These are phyloP conservation scores for Eucalyptus victrix DNA, from an alignment of 345 rosid species.

Conservation along the genomic window DNA sequence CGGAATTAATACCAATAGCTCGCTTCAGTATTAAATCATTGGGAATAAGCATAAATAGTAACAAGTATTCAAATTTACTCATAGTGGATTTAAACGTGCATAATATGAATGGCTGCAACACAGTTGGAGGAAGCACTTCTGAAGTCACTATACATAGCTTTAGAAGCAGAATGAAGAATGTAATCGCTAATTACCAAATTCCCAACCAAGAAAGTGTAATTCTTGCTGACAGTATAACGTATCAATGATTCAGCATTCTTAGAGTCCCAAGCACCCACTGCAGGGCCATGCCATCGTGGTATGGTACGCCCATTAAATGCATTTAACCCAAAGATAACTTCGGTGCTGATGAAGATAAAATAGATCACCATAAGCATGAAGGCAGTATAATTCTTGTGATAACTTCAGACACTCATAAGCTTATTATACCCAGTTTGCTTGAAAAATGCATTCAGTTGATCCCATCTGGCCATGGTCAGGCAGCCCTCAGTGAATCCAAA, in stretches of 20 bases:
- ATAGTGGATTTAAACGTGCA: neutral
- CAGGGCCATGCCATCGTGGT: conserved; percentile 14
- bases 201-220: conserved; percentile 59
- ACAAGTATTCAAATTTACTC: neutral
- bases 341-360: conserved; percentile 24
- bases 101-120: neutral
- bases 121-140: neutral
- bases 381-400: neutral
- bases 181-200: conserved; percentile 37
- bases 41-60: neutral
- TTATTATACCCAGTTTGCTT: conserved; percentile 31
- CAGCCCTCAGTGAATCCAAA: conserved; percentile 59
- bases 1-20: neutral
- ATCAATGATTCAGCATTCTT: conserved; percentile 67
- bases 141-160: too few relatives aligned
- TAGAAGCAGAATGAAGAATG: too few relatives aligned
- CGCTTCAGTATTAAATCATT: neutral
- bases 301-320: conserved; percentile 45
- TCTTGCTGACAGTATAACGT: conserved; percentile 32
- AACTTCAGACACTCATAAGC: neutral
- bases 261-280: conserved; percentile 65
- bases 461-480: conserved; percentile 58
- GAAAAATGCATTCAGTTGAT: conserved; percentile 47
- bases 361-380: neutral
- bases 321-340: conserved; percentile 63